Evolutionary conservation across 306 rosid species (phyloP), one percentile per base, ranked within the genome.

Genomic region (Begonia fuchsioides): DNA sequence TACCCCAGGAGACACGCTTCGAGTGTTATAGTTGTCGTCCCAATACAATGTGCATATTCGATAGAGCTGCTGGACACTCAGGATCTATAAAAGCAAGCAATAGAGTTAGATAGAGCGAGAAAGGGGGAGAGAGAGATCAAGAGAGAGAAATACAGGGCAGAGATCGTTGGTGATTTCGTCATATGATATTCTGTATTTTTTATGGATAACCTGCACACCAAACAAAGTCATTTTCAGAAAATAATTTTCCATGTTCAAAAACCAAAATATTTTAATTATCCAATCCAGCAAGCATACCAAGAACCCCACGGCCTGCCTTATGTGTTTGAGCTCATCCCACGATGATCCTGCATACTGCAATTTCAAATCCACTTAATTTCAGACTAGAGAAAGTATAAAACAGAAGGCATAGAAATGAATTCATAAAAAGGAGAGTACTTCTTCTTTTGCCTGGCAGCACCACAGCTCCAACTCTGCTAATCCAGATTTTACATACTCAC

Each of bases 291-390:
- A 41, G 54, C 83, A 39, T 75, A 86, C 99, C 96, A 92, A 75
- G 76, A 92, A 92, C 13, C 99, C 99, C 60, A 92, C 99, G 6
- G 96, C 85, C 70, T 92, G 99, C 66, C 99, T 82, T 51, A 92
- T 92, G 80, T 92, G 99, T 71, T 80, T 92, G 48, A 92, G 96
- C 69, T 92, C 99, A 74, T 92, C 99, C 99, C 99, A 92, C 38
- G 99, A 92, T 53, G 83, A 66, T 46, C 99, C 96, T 2, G 99
- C 99, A 72, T 82, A 92, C 99, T 92, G 86, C 69, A 72, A 41
- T n/a, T 11, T 11, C 3, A 11, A 41, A 41, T n/a, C 45, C n/a
- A 41, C 8, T 10, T 41, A 11, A 41, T 10, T 41, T 41, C 13
- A 41, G n/a, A 41, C 14, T n/a, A 41, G 0, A 6, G 3, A n/a